A percentile compares a stretch with the other conserved stretches of the same genome.
Conservation (phyloP, 352 stramenopile species). For the Phytophthora europaea region DNA sequence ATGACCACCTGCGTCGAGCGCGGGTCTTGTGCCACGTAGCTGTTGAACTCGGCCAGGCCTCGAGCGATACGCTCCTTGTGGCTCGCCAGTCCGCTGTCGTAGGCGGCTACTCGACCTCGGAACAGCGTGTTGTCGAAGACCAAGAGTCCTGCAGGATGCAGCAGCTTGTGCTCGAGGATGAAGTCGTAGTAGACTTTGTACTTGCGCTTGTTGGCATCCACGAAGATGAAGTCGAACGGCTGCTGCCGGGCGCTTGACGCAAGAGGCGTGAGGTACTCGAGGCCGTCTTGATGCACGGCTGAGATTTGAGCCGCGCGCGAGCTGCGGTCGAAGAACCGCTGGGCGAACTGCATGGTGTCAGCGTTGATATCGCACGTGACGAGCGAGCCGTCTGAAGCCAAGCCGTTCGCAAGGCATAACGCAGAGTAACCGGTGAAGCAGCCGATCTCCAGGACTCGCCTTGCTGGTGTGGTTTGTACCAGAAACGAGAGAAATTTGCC, state of each 20-base stretch:
- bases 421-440: slow-evolving; percentile 96
- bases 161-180: slow-evolving; percentile 70
- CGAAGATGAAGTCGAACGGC: slow-evolving; percentile 95
- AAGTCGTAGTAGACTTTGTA: slow-evolving; percentile 91
- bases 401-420: slow-evolving; percentile 79
- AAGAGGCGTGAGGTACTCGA: slow-evolving; percentile 49
- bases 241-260: slow-evolving; percentile 18
- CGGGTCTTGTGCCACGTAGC: slow-evolving; percentile 76
- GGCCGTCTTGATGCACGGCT: slow-evolving; percentile 49
- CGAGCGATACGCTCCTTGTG: slow-evolving; percentile 69
- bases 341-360: slow-evolving; percentile 57
- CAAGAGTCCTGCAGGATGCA: slow-evolving; percentile 83
- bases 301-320: slow-evolving; percentile 46
- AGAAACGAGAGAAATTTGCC: slow-evolving; percentile 79
- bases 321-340: slow-evolving; percentile 60
- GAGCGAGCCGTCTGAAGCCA: slow-evolving; percentile 41
- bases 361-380: slow-evolving; percentile 73
- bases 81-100: slow-evolving; percentile 43
- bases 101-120: slow-evolving; percentile 90
- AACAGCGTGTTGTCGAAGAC: slow-evolving; percentile 96
- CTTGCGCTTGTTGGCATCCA: slow-evolving; percentile 95
- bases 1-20: slow-evolving; percentile 88
- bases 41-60: slow-evolving; percentile 92
- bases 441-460: slow-evolving; percentile 91
- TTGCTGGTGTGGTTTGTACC: slow-evolving; percentile 75